Evolutionary conservation across 345 rosid species (phyloP).

Genomic region (Acer campestre): DNA sequence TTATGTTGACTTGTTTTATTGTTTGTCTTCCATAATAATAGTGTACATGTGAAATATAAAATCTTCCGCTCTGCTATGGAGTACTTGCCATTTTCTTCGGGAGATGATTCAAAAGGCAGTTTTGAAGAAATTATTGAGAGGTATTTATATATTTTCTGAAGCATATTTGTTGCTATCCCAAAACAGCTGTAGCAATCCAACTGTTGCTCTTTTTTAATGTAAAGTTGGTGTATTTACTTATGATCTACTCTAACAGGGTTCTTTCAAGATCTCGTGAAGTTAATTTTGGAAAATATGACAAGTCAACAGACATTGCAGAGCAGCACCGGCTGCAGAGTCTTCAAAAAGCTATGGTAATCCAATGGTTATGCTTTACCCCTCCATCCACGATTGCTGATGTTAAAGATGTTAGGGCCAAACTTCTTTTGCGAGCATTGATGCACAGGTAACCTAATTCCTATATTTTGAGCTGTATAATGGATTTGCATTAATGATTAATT

Average conservation of each 20-base stretch:
- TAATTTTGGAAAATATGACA: conserved; percentile 73
- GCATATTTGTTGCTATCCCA: conserved; percentile 11
- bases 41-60: conserved; percentile 88
- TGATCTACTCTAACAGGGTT: conserved; percentile 55
- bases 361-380: conserved; percentile 98
- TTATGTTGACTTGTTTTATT: background rate
- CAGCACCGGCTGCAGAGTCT: conserved; percentile 94
- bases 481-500: background rate
- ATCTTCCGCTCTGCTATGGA: conserved; percentile 92
- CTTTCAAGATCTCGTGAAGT: conserved; percentile 88
- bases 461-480: background rate
- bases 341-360: conserved; percentile 89
- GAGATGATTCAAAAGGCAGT: conserved; percentile 76
- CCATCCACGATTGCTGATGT: conserved; percentile 80
- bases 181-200: conserved; percentile 14
- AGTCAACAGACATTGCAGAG: conserved; percentile 81
- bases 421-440: conserved; percentile 72
- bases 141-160: conserved; percentile 38
- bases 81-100: conserved; percentile 77
- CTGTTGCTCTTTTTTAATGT: background rate
- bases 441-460: conserved; percentile 63
- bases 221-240: conserved; percentile 2
- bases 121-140: conserved; percentile 97
- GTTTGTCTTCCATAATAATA: conserved; percentile 24
- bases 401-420: conserved; percentile 64